Conservation (phyloP, 495 filamentous ascomycete species). For the Xylaria intraflava region DNA sequence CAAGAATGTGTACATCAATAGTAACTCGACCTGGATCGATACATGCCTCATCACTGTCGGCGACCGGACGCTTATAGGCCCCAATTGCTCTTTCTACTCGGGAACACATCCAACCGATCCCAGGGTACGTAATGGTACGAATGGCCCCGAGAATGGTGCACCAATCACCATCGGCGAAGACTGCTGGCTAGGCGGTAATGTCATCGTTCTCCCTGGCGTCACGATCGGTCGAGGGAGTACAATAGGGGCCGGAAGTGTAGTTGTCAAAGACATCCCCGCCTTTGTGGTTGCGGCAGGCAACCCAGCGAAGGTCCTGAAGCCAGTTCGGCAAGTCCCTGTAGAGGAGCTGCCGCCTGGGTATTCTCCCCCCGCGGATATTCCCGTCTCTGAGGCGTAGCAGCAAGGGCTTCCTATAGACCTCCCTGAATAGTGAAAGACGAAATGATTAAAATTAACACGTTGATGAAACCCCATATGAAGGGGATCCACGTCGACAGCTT, state of each 20-base stretch:
- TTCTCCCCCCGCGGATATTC: constrained; percentile 5
- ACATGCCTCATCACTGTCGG: constrained; percentile 73
- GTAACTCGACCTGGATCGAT: constrained; percentile 68
- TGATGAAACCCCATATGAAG: constrained; percentile 88
- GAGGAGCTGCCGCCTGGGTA: constrained; percentile 11
- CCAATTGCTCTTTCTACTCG: constrained; percentile 66
- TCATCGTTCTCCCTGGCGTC: constrained; percentile 68
- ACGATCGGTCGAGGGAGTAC: constrained; percentile 64
- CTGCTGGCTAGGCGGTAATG: constrained; percentile 83
- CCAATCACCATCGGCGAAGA: constrained; percentile 78
- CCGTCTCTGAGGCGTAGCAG: constrained; percentile 1
- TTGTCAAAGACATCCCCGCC: constrained; percentile 70
- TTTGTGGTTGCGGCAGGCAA: constrained; percentile 62
- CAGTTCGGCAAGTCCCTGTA: constrained; percentile 3
- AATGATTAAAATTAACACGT: constrained; percentile 79
- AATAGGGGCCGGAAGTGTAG: constrained; percentile 82
- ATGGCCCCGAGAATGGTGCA: constrained; percentile 68
- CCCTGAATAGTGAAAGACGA: constrained; percentile 94
- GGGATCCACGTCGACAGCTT: constrained; percentile 97
- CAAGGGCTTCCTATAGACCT: constrained; percentile 56
- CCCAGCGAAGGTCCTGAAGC: constrained; percentile 54
- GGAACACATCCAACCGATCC: constrained; percentile 76
- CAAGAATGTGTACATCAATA: constrained; percentile 68
- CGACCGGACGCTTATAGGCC: constrained; percentile 70
- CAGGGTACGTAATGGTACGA: constrained; percentile 60